Conservation (phyloP, 2,329 filamentous ascomycete species). For the Fusarium pseudocircinatum region DNA sequence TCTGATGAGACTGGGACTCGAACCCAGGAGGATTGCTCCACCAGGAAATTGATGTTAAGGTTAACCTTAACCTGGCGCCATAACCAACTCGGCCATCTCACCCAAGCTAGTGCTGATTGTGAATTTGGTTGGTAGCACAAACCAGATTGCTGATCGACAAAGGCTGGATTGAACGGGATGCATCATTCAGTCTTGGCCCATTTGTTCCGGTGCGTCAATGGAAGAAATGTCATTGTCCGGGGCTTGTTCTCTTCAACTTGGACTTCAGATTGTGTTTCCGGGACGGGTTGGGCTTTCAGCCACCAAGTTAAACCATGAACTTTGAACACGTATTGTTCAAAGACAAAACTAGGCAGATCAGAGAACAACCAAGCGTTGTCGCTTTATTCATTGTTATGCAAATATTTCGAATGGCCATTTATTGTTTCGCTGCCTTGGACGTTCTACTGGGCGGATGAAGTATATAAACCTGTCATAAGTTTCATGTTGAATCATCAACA, state of each 20-base stretch:
- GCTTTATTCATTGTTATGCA: neutral
- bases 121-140: fast-evolving
- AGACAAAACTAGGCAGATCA: neutral
- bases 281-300: neutral
- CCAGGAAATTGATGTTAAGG: conserved; percentile 30
- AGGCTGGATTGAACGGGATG: fast-evolving
- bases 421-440: fast-evolving
- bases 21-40: conserved; percentile 33
- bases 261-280: neutral
- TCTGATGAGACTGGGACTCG: too few relatives aligned
- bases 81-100: conserved; percentile 34
- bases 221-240: fast-evolving
- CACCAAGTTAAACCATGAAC: neutral
- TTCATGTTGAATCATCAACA: neutral
- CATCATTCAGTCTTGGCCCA: fast-evolving
- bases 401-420: fast-evolving
- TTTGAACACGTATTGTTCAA: neutral
- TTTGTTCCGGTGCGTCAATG: neutral
- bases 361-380: neutral
- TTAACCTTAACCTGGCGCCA: conserved; percentile 32
- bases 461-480: neutral
- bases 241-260: neutral
- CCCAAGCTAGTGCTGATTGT: conserved; percentile 7
- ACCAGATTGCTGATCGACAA: neutral
- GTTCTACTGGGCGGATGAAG: fast-evolving